Percentiles rank a stretch among this genome's conserved stretches.
These are phyloP conservation scores for Colletotrichum godetiae DNA, from an alignment of 2,329 filamentous ascomycete genomes.

Conservation along the genomic window DNA sequence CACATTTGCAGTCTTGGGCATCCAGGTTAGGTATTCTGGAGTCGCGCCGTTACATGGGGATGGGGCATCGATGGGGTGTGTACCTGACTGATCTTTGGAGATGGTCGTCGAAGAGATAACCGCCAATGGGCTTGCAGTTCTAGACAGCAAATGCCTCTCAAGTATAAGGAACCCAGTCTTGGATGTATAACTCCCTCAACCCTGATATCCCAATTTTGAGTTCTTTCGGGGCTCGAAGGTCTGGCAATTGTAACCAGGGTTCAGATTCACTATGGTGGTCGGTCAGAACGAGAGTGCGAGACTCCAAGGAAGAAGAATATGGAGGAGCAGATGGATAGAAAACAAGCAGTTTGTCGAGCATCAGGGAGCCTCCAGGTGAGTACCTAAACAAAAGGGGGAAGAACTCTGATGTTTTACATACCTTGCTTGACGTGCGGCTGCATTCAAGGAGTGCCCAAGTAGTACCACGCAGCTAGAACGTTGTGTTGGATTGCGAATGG, in stretches of 20 bases:
- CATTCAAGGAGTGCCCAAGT: constrained; percentile 17
- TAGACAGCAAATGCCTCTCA: constrained; percentile 27
- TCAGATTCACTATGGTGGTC: background rate
- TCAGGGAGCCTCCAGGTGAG: background rate
- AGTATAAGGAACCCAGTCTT: background rate
- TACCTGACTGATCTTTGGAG: constrained; percentile 13
- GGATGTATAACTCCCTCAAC: background rate
- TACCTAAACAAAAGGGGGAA: background rate
- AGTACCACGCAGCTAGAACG: constrained; percentile 9
- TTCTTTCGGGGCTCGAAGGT: constrained; percentile 3
- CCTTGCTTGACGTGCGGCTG: constrained; percentile 21
- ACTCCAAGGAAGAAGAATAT: background rate
- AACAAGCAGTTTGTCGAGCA: background rate
- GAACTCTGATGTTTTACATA: constrained; percentile 1
- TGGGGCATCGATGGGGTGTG: constrained; percentile 16
- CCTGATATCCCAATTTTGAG: constrained; percentile 7
- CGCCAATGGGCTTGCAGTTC: constrained; percentile 1
- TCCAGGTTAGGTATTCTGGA: constrained; percentile 7
- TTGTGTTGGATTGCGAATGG: constrained; percentile 32
- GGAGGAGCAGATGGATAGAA: background rate
- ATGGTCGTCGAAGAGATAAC: constrained; percentile 11
- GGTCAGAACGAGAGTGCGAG: background rate
- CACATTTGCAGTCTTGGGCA: constrained; percentile 6
- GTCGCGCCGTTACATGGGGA: background rate
- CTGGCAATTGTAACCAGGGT: background rate